phyloP scores from a whole-genome alignment of 345 rosid genomes.

The Raphanus raphanistrum region DNA sequence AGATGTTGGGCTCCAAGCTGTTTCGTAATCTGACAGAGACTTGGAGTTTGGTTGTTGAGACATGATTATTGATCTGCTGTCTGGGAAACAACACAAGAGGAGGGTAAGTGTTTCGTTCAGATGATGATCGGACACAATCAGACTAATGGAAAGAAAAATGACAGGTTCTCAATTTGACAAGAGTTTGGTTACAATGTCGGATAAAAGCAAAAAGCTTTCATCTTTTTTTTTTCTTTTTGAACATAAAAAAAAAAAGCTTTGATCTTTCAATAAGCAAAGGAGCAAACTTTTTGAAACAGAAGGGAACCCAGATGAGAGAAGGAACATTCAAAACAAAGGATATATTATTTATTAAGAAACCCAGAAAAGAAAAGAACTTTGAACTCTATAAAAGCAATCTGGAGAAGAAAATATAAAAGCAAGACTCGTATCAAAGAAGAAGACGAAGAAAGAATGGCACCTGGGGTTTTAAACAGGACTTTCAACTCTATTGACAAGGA shows the following conservation, averaged over 20 bases:
- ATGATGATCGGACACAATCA: slow-evolving; percentile 1
- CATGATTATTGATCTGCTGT: slow-evolving; percentile 42
- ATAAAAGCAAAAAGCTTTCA: slow-evolving; percentile 12
- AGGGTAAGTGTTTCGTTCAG: slow-evolving; percentile 4
- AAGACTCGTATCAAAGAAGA: not conserved
- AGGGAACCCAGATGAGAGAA: slow-evolving; percentile 5
- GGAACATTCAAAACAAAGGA: not conserved
- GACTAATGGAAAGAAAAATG: not conserved
- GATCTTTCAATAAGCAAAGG: not conserved
- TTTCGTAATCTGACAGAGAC: slow-evolving; percentile 62
- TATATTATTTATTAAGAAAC: not conserved
- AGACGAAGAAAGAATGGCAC: not conserved
- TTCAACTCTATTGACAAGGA: not conserved
- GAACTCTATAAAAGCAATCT: slow-evolving; percentile 15
- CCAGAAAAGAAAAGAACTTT: not conserved
- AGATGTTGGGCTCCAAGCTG: slow-evolving; percentile 85
- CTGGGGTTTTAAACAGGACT: slow-evolving; percentile 21
- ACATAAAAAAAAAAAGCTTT: not conserved
- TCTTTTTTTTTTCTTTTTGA: not conserved
- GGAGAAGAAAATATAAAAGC: not conserved
- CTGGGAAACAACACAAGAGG: not conserved
- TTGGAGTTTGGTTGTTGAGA: slow-evolving; percentile 57
- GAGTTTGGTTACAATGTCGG: not conserved
- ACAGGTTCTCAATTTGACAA: not conserved
- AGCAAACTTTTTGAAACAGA: slow-evolving; percentile 12